Evolutionary conservation across 352 stramenopile genomes (phyloP), one percentile per base, ranked within the genome.

Genomic region (Phytophthora ramorum): DNA sequence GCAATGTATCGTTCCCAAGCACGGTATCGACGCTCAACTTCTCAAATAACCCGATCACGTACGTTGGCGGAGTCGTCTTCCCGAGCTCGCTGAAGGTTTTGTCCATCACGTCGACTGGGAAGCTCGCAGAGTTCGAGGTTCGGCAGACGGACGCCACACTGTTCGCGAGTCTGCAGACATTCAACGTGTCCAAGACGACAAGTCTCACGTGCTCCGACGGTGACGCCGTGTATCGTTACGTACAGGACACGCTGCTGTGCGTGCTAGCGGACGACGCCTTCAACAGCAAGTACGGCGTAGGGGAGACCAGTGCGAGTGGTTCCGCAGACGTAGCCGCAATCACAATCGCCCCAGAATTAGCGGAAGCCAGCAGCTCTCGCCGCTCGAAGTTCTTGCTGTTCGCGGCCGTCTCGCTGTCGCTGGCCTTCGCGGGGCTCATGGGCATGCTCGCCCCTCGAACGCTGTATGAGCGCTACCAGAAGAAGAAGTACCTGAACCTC

Each of bases 161-260:
- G 0, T 81, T 85, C 43, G 38, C 54, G 26, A 58, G 19, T 14
- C 46, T 83, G 19, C 37, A 68, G 14, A 49, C 62, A 16, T 83
- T 80, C 14, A 79, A 69, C 20, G 61, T 77, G 0, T 79, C 71
- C 3, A 68, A 52, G 16, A 76, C 60, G n/a, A 76, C 68, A 46
- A 77, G 38, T 19, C 43, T 76, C 1, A 34, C 58, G 17, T 85
- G 76, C 52, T 79, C 73, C 24, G 74, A 83, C 50, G 64, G 58
- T 19, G 14, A 49, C 5, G 76, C 76, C 1, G 50, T 69, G 17
- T 66, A 50, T 19, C 58, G 53, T 12, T 79, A 76, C 28, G 71
- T 85, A 22, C 43, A 75, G 19, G 50, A 81, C 34, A 83, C 76
- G n/a, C 54, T 85, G 68, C 55, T 85, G 1, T 85, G 74, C 41